Percentiles rank a stretch among this genome's conserved stretches.
Conservation (phyloP, 257 asterid species). For the Solanum tarapatanum region DNA sequence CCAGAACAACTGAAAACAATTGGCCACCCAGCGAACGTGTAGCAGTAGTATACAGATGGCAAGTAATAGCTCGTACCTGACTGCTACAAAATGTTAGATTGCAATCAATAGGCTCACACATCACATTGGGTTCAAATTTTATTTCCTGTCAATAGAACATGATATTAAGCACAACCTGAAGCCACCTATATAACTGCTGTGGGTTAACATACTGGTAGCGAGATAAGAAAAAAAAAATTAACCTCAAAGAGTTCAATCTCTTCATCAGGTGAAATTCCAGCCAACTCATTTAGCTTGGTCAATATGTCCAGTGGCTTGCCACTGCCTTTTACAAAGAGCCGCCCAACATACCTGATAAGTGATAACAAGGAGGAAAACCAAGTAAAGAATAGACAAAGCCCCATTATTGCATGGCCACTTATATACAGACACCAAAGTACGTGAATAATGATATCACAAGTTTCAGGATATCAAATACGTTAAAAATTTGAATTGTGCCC, state of each 20-base stretch:
- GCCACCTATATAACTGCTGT: neutral
- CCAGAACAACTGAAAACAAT: neutral
- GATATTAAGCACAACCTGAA: neutral
- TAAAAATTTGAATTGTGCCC: neutral
- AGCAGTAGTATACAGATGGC: neutral
- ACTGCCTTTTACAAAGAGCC: constrained; percentile 55
- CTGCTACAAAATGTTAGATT: constrained; percentile 38
- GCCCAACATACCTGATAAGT: constrained; percentile 53
- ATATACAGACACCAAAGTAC: neutral
- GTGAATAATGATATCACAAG: neutral
- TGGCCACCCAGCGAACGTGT: neutral
- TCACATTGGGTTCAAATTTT: constrained; percentile 64
- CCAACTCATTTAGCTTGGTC: constrained; percentile 54
- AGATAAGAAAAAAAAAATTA: neutral
- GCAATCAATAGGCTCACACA: constrained; percentile 67
- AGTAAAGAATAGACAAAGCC: neutral
- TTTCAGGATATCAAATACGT: neutral
- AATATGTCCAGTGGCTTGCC: constrained; percentile 57
- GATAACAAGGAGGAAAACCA: constrained; percentile 7
- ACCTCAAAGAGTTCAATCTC: constrained; percentile 82
- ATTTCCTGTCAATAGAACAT: constrained; percentile 45
- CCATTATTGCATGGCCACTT: neutral
- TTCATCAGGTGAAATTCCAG: constrained; percentile 62
- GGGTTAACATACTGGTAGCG: neutral
- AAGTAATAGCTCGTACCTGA: constrained; percentile 33